Evolutionary conservation across 2,329 filamentous ascomycete genomes (phyloP), one percentile per base, ranked within the genome.

Genomic region (Macrophomina pseudophaseolina): DNA sequence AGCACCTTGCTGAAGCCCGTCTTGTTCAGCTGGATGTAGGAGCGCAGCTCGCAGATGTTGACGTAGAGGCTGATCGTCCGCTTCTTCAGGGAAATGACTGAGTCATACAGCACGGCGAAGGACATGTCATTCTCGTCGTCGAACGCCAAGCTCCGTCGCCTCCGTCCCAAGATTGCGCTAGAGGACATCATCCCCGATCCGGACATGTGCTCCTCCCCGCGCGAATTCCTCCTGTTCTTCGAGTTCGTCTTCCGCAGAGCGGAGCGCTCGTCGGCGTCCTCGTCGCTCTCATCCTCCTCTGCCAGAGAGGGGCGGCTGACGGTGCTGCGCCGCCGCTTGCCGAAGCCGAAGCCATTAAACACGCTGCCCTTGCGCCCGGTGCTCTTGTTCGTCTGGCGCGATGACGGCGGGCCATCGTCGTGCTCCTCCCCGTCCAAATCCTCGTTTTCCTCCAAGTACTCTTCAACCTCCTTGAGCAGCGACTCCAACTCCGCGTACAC

Each of bases 1-100:
- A 98, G 82, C 0, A 97, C 94, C 80, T 99, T 99, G 74, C 90
- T 88, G 80, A 99, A 99, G 12, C 95, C 95, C 0, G 95, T 99
- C 80, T 91, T 91, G 84, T 99, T 99, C 69, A 99, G 87, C 81
- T 98, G 94, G 65, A 94, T 90, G 75, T 94, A 99, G 1, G 94
- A 98, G 76, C 97, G 96, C 73, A 99, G 87, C 78, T 97, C 95
- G 80, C 94, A 97, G 18, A 98, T 83, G 70, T 92, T 91, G 53
- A 99, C 95, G 75, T 97, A 99, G 68, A 94, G 84, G 75, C 89
- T 89, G 71, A 97, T 88, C 65, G 93, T 90, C 65, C 94, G 89
- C 82, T 97, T 97, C 85, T 98, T 98, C 70, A 99, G 82, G 73
- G 93, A 94, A 70, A 98, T 91, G 32, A 88, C 89, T 60, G 87